Base-by-base conservation (phyloP, 768 basidiomycete species). In the Naganishia vaughanmartiniae region DNA sequence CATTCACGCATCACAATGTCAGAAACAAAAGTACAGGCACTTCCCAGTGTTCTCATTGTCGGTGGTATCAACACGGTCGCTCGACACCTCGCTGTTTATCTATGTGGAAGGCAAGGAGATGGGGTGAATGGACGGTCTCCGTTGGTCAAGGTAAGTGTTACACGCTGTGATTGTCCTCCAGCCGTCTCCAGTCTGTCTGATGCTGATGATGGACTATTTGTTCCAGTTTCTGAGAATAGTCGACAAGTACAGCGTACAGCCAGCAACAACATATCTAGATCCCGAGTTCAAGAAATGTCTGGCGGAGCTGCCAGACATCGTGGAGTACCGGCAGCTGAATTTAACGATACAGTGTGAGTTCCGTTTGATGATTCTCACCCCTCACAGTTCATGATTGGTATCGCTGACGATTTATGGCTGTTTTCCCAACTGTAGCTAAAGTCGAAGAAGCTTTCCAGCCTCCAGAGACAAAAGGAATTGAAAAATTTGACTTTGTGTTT, bases 201-300 rank as follows among this genome's bases (percentile, higher is more conserved):
- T 21, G 17, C 42, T 17, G 26, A 53, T 12, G 34, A 10, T 14
- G 12, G 4, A 1, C 3, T n/a, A 28, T 2, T 55, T n/a, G 9
- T 2, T 55, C 17, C 33, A 60, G 56, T 53, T 42, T 31, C 11
- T 69, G 14, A 15, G 66, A 19, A 55, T 69, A 66, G 77, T 76
- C 17, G 79, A 80, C 57, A 67, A 75, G n/a, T 77, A 73, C 67
- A 76, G 76, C 14, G 74, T 80, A 39, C 63, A 73, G 1, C 79
- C 79, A 33, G 72, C 79, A 30, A 75, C 79, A n/a, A 80, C 79
- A 58, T 79, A 80, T 69, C 66, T 79, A 30, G 79, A 79, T 65
- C 69, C 71, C 45, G 72, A 72, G 1, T 80, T 80, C 69, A 63
- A 69, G 6, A 60, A 70, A 3, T 73, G 76, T 26, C 73, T 80